Percentiles rank a stretch among this genome's conserved stretches.
Evolutionary conservation across 1,139 yeast genomes (phyloP).

Genomic region (Yamadazyma diddensiae): DNA sequence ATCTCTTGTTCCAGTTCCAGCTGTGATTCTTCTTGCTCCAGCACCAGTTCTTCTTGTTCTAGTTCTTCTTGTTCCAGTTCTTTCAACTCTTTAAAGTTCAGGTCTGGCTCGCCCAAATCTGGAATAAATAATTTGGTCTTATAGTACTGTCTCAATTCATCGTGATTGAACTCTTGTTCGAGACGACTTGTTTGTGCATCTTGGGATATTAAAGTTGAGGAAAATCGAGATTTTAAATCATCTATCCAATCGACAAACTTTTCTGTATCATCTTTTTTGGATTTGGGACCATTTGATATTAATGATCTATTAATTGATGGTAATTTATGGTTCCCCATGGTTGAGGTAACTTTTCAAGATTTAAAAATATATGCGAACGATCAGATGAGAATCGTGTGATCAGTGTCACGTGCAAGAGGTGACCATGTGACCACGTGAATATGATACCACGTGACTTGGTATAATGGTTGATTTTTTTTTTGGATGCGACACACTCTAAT

Average conservation of each 20-base stretch:
- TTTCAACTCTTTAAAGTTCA: not conserved
- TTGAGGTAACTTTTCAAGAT: no score
- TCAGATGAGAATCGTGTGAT: not conserved
- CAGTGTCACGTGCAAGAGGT: no score
- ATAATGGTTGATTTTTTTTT: no score
- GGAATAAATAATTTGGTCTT: conserved; percentile 28
- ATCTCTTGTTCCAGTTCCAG: not conserved
- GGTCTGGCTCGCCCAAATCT: not conserved
- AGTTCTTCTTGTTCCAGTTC: not conserved
- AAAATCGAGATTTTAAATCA: conserved; percentile 41
- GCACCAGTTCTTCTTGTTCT: not conserved
- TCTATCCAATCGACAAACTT: conserved; percentile 55
- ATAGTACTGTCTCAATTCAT: conserved; percentile 25
- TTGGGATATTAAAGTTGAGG: conserved; percentile 35
- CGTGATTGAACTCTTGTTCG: conserved; percentile 27
- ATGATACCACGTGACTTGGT: no score
- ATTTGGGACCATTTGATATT: conserved; percentile 1
- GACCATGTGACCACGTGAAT: no score
- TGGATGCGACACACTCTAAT: no score
- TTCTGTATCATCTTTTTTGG: conserved; percentile 1
- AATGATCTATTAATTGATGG: not conserved
- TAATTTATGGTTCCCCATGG: not conserved
- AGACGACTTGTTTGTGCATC: conserved; percentile 34
- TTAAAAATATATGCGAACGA: no score
- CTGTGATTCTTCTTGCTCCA: not conserved